Percentiles rank a stretch among this genome's conserved stretches.
These are phyloP conservation scores for Camellia oleifera DNA, from an alignment of 179 eudicot genomes.

Conservation along the genomic window DNA sequence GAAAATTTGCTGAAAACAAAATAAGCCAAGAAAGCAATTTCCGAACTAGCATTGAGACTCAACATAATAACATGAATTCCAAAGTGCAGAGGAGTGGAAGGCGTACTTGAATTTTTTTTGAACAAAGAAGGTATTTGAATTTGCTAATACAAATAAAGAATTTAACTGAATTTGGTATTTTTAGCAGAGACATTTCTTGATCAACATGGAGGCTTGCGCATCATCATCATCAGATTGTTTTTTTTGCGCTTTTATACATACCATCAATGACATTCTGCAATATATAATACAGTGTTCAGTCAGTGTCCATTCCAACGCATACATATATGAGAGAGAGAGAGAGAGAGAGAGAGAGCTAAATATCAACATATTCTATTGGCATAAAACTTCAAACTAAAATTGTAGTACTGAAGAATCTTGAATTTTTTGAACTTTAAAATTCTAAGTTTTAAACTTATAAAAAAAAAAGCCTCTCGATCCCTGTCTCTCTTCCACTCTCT, in stretches of 20 bases:
- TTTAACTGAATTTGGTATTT: background rate
- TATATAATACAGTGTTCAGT: background rate
- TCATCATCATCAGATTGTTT: constrained; percentile 5
- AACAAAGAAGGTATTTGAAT: too few species aligned
- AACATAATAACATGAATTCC: too few species aligned
- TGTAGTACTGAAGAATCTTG: too few species aligned
- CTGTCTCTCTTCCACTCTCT: too few species aligned
- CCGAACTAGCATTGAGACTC: too few species aligned
- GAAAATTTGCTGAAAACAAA: too few species aligned
- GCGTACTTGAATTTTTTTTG: background rate
- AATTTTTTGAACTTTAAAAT: background rate
- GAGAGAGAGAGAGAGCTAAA: background rate
- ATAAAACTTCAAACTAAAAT: background rate
- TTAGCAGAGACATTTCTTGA: background rate
- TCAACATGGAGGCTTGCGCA: background rate
- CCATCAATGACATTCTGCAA: constrained; percentile 24
- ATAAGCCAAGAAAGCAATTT: too few species aligned
- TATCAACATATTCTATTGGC: background rate
- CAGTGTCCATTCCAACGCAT: background rate
- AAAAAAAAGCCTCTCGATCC: background rate
- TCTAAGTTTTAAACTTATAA: background rate
- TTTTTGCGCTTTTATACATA: constrained; percentile 24
- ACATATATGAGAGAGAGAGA: background rate
- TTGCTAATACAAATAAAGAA: too few species aligned
- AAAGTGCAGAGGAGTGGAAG: too few species aligned